Conservation (phyloP, 192 early-diverging fungal genomes). For the Chytriomyces sp. region DNA sequence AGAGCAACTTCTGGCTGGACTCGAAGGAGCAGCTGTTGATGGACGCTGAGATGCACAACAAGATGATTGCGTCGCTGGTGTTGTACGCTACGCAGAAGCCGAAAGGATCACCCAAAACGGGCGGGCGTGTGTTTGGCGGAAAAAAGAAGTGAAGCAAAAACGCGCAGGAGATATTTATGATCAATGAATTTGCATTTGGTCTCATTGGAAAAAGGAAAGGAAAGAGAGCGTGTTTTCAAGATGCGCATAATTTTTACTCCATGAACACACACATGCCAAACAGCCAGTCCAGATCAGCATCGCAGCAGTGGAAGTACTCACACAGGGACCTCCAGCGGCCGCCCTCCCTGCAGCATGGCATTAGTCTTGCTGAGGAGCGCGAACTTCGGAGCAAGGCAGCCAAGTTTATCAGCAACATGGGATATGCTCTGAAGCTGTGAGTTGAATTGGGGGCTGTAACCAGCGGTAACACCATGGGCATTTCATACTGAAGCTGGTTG, state of each 20-base stretch:
- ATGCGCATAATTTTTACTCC: too few relatives aligned
- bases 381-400: constrained; percentile 19
- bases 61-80: constrained; percentile 67
- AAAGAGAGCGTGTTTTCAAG: too few relatives aligned
- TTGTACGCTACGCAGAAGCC: constrained; percentile 60
- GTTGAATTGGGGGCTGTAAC: not conserved
- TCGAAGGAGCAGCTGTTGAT: constrained; percentile 64
- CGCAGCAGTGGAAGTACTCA: not conserved
- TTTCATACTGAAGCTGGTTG: not conserved
- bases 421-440: constrained; percentile 16
- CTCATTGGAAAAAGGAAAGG: too few relatives aligned
- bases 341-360: not conserved
- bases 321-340: not conserved
- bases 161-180: too few relatives aligned
- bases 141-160: too few relatives aligned
- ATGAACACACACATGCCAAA: too few relatives aligned
- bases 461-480: not conserved
- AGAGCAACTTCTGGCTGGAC: constrained; percentile 63
- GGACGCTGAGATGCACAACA: constrained; percentile 72
- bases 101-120: constrained; percentile 24
- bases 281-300: too few relatives aligned
- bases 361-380: constrained; percentile 2
- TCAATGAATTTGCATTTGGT: too few relatives aligned
- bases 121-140: too few relatives aligned
- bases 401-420: constrained; percentile 16